These are phyloP conservation scores for Selenicereus undatus DNA, from an alignment of 148 eudicot genomes.

Conservation along the genomic window DNA sequence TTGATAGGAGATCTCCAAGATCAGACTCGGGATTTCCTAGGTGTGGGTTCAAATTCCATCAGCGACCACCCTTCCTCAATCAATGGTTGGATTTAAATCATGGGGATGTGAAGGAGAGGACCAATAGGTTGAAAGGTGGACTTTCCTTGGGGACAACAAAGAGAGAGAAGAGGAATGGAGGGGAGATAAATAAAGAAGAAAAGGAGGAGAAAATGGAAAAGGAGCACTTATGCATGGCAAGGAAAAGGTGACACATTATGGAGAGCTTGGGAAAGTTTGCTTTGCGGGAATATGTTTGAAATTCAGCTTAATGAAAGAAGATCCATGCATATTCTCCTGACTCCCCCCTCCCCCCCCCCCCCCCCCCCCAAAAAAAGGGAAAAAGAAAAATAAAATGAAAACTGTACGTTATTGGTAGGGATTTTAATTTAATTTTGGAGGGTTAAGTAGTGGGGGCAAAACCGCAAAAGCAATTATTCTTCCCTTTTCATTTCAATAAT, in stretches of 20 bases:
- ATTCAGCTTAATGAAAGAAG: conserved; percentile 24
- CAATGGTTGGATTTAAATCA: conserved; percentile 63
- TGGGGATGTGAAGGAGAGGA: not conserved
- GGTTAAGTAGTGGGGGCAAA: conserved; percentile 41
- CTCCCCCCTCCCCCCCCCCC: conserved; percentile 22
- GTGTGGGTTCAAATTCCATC: conserved; percentile 56
- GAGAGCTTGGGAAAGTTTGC: conserved; percentile 25
- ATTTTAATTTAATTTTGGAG: conserved; percentile 5
- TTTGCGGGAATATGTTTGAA: conserved; percentile 23
- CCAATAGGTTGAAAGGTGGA: not conserved
- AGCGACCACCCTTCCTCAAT: conserved; percentile 51
- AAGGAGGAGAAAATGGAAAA: not conserved
- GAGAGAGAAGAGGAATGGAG: not conserved
- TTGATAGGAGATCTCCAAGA: conserved; percentile 33
- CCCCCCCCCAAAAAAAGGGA: conserved; percentile 15
- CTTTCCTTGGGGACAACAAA: conserved; percentile 10
- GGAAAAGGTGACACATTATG: conserved; percentile 23
- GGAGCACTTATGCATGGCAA: not conserved
- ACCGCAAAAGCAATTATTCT: conserved; percentile 32
- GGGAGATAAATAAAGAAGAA: not conserved
- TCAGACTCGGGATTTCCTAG: conserved; percentile 79
- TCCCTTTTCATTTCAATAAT: conserved; percentile 48
- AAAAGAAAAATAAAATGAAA: no score
- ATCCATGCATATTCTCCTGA: conserved; percentile 55
- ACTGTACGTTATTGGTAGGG: no score